Conservation (phyloP, 2,329 filamentous ascomycete species). For the Fusarium virguliforme region DNA sequence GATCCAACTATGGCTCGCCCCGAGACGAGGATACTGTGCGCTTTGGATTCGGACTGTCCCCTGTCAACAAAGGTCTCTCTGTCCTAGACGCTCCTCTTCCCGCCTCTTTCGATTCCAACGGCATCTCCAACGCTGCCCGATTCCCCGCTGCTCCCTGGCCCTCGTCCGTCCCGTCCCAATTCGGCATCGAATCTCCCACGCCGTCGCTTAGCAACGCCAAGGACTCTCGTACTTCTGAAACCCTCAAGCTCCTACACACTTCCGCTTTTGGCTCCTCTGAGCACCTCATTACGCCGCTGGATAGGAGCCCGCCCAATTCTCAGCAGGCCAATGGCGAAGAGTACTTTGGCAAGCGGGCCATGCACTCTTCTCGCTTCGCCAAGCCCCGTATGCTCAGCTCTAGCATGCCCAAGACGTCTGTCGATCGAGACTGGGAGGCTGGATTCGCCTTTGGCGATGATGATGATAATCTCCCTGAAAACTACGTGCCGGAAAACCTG, state of each 20-base stretch:
- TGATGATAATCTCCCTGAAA: conserved; percentile 68
- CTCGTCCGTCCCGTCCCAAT: conserved; percentile 92
- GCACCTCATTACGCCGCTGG: conserved; percentile 70
- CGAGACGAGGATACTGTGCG: conserved; percentile 75
- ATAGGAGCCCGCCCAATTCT: conserved; percentile 66
- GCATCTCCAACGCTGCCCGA: conserved; percentile 90
- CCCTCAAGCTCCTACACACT: conserved; percentile 76
- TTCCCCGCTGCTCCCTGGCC: conserved; percentile 86
- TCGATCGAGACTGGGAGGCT: conserved; percentile 75
- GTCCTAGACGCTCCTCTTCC: conserved; percentile 93
- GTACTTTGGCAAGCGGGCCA: conserved; percentile 78
- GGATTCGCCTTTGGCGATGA: conserved; percentile 86
- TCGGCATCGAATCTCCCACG: conserved; percentile 89
- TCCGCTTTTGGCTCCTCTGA: conserved; percentile 78
- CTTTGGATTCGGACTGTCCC: conserved; percentile 83
- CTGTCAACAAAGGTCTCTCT: conserved; percentile 82
- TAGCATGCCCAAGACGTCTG: conserved; percentile 77
- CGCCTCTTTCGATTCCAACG: conserved; percentile 96
- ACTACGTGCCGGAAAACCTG: conserved; percentile 81
- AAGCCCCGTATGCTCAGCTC: conserved; percentile 79
- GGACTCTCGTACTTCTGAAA: conserved; percentile 74
- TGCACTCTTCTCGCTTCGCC: conserved; percentile 78
- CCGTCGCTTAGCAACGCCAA: conserved; percentile 78
- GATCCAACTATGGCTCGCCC: conserved; percentile 85
- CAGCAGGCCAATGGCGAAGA: conserved; percentile 70